These are phyloP conservation scores for Mycosphaerella sp. DNA, from an alignment of 2,329 filamentous ascomycete species.

Conservation along the genomic window DNA sequence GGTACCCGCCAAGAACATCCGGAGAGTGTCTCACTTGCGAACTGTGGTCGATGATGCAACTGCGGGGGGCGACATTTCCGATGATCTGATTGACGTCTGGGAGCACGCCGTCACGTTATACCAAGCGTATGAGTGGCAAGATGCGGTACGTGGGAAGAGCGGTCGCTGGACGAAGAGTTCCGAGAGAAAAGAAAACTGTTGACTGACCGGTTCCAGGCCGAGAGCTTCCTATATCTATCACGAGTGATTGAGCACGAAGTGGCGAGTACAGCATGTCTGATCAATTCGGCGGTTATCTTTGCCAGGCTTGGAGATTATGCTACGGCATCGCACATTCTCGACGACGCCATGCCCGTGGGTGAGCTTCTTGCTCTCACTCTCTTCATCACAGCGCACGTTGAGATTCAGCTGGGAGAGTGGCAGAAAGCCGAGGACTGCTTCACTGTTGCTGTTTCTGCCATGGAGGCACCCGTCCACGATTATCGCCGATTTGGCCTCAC, in stretches of 20 bases:
- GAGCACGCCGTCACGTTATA: constrained; percentile 31
- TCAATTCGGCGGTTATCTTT: constrained; percentile 30
- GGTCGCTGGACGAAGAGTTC: neutral
- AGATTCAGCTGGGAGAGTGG: constrained; percentile 23
- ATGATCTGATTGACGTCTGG: constrained; percentile 29
- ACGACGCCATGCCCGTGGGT: constrained; percentile 21
- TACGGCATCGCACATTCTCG: constrained; percentile 22
- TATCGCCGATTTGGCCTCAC: constrained; percentile 17
- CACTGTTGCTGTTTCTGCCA: constrained; percentile 15
- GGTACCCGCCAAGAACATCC: constrained; percentile 1
- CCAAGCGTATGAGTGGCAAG: constrained; percentile 31
- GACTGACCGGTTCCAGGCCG: constrained; percentile 9
- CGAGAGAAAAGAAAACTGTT: too few relatives aligned
- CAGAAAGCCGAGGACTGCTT: constrained; percentile 23
- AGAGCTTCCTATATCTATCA: constrained; percentile 25
- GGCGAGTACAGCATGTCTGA: constrained; percentile 19
- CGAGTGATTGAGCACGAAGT: constrained; percentile 12
- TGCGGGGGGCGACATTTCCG: constrained; percentile 1
- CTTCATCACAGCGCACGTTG: constrained; percentile 29
- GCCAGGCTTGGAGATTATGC: constrained; percentile 29
- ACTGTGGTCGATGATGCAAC: neutral
- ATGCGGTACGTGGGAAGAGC: constrained; percentile 17
- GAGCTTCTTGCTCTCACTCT: constrained; percentile 20
- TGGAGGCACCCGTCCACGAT: constrained; percentile 17
- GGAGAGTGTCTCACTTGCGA: constrained; percentile 2